Evolutionary conservation across 2,329 filamentous ascomycete genomes (phyloP), one percentile per base, ranked within the genome.

Genomic region (Pestalotiopsis sp.): DNA sequence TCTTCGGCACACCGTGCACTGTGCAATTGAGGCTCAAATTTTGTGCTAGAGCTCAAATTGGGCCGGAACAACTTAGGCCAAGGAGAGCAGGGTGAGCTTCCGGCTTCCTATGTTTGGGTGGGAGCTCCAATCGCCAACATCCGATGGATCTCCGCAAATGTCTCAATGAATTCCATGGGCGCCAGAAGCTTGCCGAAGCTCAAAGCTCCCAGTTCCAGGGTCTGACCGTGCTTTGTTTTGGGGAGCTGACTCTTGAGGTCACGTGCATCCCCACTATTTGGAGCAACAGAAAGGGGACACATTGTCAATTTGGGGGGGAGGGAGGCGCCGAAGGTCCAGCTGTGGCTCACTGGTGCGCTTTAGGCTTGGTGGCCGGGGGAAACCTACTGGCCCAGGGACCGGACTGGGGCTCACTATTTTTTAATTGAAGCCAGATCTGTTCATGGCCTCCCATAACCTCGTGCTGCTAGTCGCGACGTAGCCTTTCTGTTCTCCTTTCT

Each of bases 341-440:
- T 52, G 45, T 52, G 45, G 45, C 45, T 4, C 20, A 52, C 66
- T 70, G 69, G 70, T 17, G 62, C 58, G 63, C 57, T 59, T 59
- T 59, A 14, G 23, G 23, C 57, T 20, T 59, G 23, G 57, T n/a
- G n/a, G n/a, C 20, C 27, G 27, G 27, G 27, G 27, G 27, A 1
- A 31, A 31, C 27, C 45, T n/a, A 52, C n/a, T 52, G 45, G 45
- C 45, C 45, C 45, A n/a, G 45, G 45, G 59, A 38, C 25, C 5
- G 31, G 59, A 61, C 59, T 39, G 59, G 59, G 59, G 59, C 59
- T 36, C 59, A 36, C 20, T 45, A 23, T 49, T 58, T 72, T 64
- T 65, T 36, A 74, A 76, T 71, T 77, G 75, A 77, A 74, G 75
- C 76, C 76, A 76, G 71, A 76, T 78, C 73, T 76, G 57, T 66